Percentiles rank a stretch among this genome's conserved stretches.
phyloP scores from a whole-genome alignment of 768 basidiomycete species.

The Psilocybe subaeruginosa region DNA sequence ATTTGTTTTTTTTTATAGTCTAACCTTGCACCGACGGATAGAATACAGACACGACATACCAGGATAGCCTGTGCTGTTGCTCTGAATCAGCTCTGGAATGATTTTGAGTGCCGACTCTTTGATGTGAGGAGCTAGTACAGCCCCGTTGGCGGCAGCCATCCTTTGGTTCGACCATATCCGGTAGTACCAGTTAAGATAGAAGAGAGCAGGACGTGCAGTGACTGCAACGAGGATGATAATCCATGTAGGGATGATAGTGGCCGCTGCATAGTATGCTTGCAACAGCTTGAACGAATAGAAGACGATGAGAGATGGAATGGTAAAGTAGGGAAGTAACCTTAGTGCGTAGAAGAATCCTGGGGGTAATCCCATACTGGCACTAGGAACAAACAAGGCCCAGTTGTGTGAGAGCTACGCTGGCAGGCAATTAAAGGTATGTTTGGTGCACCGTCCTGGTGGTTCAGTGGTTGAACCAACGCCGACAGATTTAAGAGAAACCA shows the following conservation, averaged over 20 bases:
- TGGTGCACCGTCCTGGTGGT: too few species aligned
- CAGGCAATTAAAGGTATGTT: too few species aligned
- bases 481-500: too few species aligned
- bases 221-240: conserved; percentile 5
- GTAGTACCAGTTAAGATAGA: conserved; percentile 6
- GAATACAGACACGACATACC: conserved; percentile 23
- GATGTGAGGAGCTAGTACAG: conserved; percentile 19
- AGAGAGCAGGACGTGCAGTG: conserved; percentile 9
- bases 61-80: conserved; percentile 31
- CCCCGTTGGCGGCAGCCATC: conserved; percentile 19
- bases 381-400: not conserved
- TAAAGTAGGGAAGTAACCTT: conserved; percentile 7
- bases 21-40: too few species aligned
- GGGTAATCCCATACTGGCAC: not conserved
- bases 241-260: conserved; percentile 4
- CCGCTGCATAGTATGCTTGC: not conserved
- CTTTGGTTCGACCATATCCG: conserved; percentile 7
- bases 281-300: not conserved
- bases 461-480: too few species aligned
- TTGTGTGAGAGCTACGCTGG: too few species aligned
- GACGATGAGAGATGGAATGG: conserved; percentile 3
- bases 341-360: conserved; percentile 5
- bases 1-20: not conserved
- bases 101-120: conserved; percentile 11
- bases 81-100: conserved; percentile 13